Evolutionary conservation across 306 rosid species (phyloP), one percentile per base, ranked within the genome.

Genomic region (Vigna mungo): DNA sequence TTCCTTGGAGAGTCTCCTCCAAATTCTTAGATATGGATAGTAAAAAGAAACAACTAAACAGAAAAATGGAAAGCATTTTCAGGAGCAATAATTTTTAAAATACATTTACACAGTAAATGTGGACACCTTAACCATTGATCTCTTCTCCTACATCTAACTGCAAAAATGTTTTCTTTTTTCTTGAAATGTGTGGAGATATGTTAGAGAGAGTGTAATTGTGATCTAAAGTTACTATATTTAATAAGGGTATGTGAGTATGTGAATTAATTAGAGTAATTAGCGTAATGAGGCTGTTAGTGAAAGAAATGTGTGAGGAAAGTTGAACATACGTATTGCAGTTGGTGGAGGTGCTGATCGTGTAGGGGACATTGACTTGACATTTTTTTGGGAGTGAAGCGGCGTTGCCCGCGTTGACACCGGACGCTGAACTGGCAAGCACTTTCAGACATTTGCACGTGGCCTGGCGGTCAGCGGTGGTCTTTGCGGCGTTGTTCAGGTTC

Each of bases 311-410:
- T 44, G 16, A 12, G 16, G 48, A 39, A 39, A 39, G 4, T 12
- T 13, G 10, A 44, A 12, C 49, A 12, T 80, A 80, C 80, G 47
- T 39, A 13, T 2, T 0, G 3, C 97, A 89, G 81, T 91, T 72
- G 41, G 89, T 84, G 80, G 77, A 60, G 30, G 85, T 47, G 83
- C 92, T 86, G 85, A 91, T 80, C 81, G 74, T 80, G 86, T 89
- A 91, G 53, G 92, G 92, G 58, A 91, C 49, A 23, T 5, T 46
- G 65, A 81, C 87, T 0, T 60, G 62, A 6, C 97, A 91, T 30
- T 21, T 44, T 14, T 10, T 18, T 0, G 92, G 94, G 37, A 85
- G 87, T 16, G 58, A 2, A 3, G 60, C 85, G 0, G 81, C 88
- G 13, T 16, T 11, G 9, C 0, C 1, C 7, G 14, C 1, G 18